These are phyloP conservation scores for Hortaea werneckii DNA, from an alignment of 2,329 filamentous ascomycete species.

Conservation along the genomic window DNA sequence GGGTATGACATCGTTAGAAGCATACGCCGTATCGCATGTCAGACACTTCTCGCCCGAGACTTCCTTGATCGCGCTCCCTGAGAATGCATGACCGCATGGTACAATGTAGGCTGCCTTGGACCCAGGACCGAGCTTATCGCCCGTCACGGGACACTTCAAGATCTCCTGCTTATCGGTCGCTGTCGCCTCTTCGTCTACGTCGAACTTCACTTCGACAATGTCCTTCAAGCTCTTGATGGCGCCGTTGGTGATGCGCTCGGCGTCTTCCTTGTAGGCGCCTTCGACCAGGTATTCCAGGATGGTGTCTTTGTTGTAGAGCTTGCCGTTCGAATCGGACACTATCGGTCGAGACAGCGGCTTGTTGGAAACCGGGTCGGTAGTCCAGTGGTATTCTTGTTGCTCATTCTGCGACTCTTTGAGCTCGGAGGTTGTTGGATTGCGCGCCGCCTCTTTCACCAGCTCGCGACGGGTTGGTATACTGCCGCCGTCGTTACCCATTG, in stretches of 20 bases:
- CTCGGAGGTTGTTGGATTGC: constrained; percentile 70
- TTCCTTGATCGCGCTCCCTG: constrained; percentile 66
- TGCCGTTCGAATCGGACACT: constrained; percentile 75
- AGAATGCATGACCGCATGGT: constrained; percentile 91
- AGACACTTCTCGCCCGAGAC: constrained; percentile 50
- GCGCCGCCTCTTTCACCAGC: constrained; percentile 87
- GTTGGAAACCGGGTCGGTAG: constrained; percentile 76
- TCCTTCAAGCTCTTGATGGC: constrained; percentile 72
- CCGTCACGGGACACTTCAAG: constrained; percentile 78
- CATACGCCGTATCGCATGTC: constrained; percentile 63
- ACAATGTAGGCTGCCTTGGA: constrained; percentile 81
- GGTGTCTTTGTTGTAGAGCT: constrained; percentile 90
- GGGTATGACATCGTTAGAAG: constrained; percentile 63
- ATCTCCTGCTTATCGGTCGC: constrained; percentile 42
- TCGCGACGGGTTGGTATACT: constrained; percentile 91
- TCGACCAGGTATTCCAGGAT: constrained; percentile 60
- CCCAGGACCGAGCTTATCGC: constrained; percentile 70
- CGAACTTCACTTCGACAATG: constrained; percentile 76
- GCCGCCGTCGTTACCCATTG: constrained; percentile 95
- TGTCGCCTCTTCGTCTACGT: constrained; percentile 37
- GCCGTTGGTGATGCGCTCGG: constrained; percentile 50
- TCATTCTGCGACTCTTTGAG: constrained; percentile 82
- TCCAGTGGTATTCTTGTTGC: constrained; percentile 77
- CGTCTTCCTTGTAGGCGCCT: constrained; percentile 46
- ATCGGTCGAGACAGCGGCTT: constrained; percentile 62